Evolutionary conservation across 2,329 filamentous ascomycete genomes (phyloP).

Genomic region (Nigrograna mackinnonii): DNA sequence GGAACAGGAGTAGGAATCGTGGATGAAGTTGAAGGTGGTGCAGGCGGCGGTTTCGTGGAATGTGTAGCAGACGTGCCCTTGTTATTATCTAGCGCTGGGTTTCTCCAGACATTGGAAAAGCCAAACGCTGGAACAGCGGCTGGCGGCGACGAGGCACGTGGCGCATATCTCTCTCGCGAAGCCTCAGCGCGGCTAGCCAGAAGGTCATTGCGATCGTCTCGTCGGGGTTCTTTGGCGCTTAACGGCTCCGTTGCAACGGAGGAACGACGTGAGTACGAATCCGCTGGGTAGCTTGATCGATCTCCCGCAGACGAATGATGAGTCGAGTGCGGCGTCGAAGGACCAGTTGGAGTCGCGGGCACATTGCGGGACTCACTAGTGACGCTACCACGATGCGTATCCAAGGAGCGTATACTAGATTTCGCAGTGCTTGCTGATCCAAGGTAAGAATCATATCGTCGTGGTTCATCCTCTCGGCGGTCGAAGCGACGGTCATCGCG

Average conservation of each 20-base stretch:
- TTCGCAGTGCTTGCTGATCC: conserved; percentile 35
- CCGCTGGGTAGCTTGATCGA: conserved; percentile 30
- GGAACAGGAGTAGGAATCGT: conserved; percentile 19
- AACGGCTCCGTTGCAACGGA: conserved; percentile 38
- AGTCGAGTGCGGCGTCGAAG: conserved; percentile 30
- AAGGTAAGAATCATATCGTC: conserved; percentile 46
- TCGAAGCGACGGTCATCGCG: conserved; percentile 48
- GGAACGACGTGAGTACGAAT: conserved; percentile 39
- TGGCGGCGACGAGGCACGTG: conserved; percentile 55
- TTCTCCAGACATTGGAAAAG: conserved; percentile 49
- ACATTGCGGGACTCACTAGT: conserved; percentile 33
- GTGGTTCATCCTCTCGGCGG: conserved; percentile 46
- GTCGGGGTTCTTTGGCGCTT: conserved; percentile 33
- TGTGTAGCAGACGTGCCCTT: conserved; percentile 31
- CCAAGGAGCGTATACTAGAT: conserved; percentile 28
- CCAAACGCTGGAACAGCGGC: conserved; percentile 62
- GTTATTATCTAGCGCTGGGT: conserved; percentile 37
- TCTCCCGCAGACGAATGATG: conserved; percentile 37
- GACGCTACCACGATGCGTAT: conserved; percentile 33
- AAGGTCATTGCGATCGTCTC: conserved; percentile 50
- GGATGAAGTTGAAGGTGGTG: conserved; percentile 18
- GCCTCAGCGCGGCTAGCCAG: conserved; percentile 50
- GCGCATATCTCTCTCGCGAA: conserved; percentile 50
- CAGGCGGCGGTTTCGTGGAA: conserved; percentile 27
- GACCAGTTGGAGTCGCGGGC: conserved; percentile 36